Conservation (phyloP, 495 filamentous ascomycete species). For the Tuber borchii region DNA sequence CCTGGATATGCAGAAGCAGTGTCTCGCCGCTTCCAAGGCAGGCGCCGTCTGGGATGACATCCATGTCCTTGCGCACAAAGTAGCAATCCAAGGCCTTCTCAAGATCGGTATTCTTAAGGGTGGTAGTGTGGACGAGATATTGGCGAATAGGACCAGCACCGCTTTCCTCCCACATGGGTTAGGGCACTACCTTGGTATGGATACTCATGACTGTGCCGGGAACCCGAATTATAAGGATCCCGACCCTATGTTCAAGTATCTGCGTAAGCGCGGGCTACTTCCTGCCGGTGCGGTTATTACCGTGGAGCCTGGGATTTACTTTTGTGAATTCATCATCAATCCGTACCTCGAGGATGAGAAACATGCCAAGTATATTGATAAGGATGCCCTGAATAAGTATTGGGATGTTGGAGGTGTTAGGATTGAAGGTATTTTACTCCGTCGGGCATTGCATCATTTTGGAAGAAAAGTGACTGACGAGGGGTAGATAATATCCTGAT, state of each 20-base stretch:
- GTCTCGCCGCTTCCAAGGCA: conserved; percentile 65
- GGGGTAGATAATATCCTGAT: conserved; percentile 70
- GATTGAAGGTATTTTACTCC: conserved; percentile 53
- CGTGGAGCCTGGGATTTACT: conserved; percentile 90
- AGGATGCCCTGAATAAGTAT: conserved; percentile 66
- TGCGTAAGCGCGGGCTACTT: conserved; percentile 70
- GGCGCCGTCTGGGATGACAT: conserved; percentile 80
- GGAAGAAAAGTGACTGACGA: conserved; percentile 15
- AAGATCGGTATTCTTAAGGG: conserved; percentile 68
- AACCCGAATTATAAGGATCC: conserved; percentile 76
- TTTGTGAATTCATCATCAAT: conserved; percentile 86
- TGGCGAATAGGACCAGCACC: conserved; percentile 65
- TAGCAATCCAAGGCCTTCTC: conserved; percentile 74
- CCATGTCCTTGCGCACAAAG: conserved; percentile 67
- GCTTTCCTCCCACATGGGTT: conserved; percentile 92
- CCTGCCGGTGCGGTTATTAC: conserved; percentile 76
- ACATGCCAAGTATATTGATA: conserved; percentile 66
- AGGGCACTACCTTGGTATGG: conserved; percentile 88
- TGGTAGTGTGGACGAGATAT: conserved; percentile 59
- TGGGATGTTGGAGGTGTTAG: conserved; percentile 86
- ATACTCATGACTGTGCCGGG: conserved; percentile 88
- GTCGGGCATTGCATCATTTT: neutral
- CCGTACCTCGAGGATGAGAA: conserved; percentile 67
- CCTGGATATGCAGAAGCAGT: conserved; percentile 72
- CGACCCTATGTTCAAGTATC: conserved; percentile 77